These are phyloP conservation scores for Wickerhamiella lipophila DNA, from an alignment of 805 yeast genomes.

Conservation along the genomic window DNA sequence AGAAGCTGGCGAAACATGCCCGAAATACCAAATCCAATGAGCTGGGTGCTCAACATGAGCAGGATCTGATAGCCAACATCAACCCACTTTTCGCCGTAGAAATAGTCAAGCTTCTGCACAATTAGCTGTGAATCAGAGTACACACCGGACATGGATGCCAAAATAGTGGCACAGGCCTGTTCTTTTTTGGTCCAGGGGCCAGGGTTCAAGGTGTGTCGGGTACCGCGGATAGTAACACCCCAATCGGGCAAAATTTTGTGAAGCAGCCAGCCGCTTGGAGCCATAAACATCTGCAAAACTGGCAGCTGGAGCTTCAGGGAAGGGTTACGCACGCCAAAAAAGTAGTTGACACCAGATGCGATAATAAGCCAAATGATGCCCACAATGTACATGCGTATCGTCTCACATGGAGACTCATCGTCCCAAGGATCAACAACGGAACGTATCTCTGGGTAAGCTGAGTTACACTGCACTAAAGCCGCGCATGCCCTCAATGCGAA, in stretches of 20 bases:
- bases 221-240: slow-evolving; percentile 33
- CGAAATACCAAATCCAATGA: slow-evolving; percentile 41
- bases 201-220: slow-evolving; percentile 38
- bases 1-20: slow-evolving; percentile 43
- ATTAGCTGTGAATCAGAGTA: slow-evolving; percentile 18
- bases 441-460: slow-evolving; percentile 50
- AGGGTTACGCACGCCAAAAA: slow-evolving; percentile 47
- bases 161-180: slow-evolving; percentile 30
- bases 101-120: slow-evolving; percentile 26
- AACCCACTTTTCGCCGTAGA: slow-evolving; percentile 27
- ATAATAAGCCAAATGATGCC: slow-evolving; percentile 40
- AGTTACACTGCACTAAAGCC: slow-evolving; percentile 31
- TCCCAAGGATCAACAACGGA: slow-evolving; percentile 43
- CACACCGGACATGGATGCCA: slow-evolving; percentile 16
- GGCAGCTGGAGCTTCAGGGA: slow-evolving; percentile 38
- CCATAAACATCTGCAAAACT: slow-evolving; percentile 47
- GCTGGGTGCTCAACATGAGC: slow-evolving; percentile 38
- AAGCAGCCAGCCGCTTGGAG: slow-evolving; percentile 43
- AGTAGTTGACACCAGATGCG: slow-evolving; percentile 44
- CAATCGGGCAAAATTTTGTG: slow-evolving; percentile 36
- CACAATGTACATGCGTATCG: slow-evolving; percentile 39
- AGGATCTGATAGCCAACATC: slow-evolving; percentile 35
- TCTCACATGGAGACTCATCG: slow-evolving; percentile 36
- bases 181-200: slow-evolving; percentile 46
- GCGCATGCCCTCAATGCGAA: slow-evolving; percentile 31